phyloP scores from a whole-genome alignment of 208 protist species.

The Acanthamoeba sp. region DNA sequence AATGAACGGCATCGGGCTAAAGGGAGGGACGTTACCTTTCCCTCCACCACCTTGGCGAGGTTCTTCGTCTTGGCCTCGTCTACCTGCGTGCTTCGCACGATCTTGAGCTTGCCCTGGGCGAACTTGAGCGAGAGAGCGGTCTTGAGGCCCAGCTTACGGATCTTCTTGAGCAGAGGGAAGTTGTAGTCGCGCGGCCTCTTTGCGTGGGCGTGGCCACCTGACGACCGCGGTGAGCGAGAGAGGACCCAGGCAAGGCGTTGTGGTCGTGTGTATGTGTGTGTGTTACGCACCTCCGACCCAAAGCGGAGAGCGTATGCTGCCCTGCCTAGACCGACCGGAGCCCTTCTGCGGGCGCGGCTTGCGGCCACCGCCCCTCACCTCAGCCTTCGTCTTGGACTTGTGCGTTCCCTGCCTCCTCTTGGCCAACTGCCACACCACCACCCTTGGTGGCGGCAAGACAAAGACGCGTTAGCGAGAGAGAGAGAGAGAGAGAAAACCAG shows the following conservation, averaged over 20 bases:
- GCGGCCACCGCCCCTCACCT: constrained; percentile 53
- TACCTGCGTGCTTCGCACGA: constrained; percentile 48
- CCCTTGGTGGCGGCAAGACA: background rate
- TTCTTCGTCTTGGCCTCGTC: constrained; percentile 69
- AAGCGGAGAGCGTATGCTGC: constrained; percentile 63
- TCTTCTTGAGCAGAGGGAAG: constrained; percentile 54
- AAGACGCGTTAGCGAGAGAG: background rate
- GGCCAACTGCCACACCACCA: constrained; percentile 72
- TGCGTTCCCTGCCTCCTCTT: constrained; percentile 59
- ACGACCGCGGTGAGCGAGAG: background rate
- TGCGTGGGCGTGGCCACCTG: constrained; percentile 40
- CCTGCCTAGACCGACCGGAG: constrained; percentile 26
- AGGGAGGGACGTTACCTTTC: constrained; percentile 7
- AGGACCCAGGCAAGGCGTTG: too few species aligned
- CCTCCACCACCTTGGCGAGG: constrained; percentile 56
- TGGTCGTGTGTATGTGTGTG: background rate
- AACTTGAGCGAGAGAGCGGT: constrained; percentile 67
- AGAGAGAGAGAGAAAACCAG: background rate
- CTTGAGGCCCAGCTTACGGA: constrained; percentile 61
- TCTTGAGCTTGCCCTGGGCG: constrained; percentile 57
- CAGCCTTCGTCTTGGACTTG: constrained; percentile 52
- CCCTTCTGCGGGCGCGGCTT: constrained; percentile 73
- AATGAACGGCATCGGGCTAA: background rate
- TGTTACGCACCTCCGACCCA: constrained; percentile 28
- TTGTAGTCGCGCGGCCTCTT: constrained; percentile 45